phyloP scores from a whole-genome alignment of 139 green algal species.

The Limnomonas spitsbergensis region DNA sequence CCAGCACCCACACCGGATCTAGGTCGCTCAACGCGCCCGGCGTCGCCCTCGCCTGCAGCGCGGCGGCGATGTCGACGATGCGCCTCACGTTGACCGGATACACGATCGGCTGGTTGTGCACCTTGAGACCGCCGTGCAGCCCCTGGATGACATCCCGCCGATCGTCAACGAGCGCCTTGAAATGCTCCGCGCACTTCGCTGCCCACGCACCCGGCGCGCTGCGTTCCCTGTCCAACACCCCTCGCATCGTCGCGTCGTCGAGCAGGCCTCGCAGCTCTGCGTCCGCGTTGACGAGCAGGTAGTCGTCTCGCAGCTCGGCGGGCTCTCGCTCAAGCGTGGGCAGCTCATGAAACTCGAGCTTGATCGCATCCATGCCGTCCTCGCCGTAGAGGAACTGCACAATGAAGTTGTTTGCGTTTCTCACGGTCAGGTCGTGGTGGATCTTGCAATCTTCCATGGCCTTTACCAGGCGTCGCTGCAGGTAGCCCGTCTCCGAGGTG shows the following conservation, averaged over 20 bases:
- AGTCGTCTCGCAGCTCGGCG: not conserved
- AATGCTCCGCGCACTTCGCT: conserved; percentile 6
- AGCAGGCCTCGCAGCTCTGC: not conserved
- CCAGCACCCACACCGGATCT: conserved; percentile 61
- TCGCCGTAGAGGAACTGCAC: conserved; percentile 97
- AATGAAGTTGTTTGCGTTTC: conserved; percentile 81
- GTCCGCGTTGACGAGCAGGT: not conserved
- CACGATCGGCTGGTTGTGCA: conserved; percentile 4
- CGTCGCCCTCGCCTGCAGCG: not conserved
- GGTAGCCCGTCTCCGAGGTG: conserved; percentile 56
- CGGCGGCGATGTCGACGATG: not conserved
- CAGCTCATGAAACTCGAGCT: conserved; percentile 83
- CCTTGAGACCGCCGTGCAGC: not conserved
- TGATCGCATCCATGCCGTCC: conserved; percentile 91
- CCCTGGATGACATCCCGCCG: not conserved
- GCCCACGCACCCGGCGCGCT: too few relatives aligned
- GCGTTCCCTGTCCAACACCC: too few relatives aligned
- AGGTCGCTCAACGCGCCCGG: conserved; percentile 35
- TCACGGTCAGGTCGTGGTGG: conserved; percentile 89
- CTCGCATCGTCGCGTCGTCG: not conserved
- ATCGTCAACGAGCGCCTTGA: conserved; percentile 13
- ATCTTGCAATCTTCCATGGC: conserved; percentile 25
- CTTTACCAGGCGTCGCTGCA: conserved; percentile 86
- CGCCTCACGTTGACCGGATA: conserved; percentile 12
- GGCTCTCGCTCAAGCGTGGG: conserved; percentile 46